Percentiles rank a stretch among this genome's conserved stretches.
Evolutionary conservation across 768 basidiomycete genomes (phyloP).

Genomic region (Leccinum rimulosum): DNA sequence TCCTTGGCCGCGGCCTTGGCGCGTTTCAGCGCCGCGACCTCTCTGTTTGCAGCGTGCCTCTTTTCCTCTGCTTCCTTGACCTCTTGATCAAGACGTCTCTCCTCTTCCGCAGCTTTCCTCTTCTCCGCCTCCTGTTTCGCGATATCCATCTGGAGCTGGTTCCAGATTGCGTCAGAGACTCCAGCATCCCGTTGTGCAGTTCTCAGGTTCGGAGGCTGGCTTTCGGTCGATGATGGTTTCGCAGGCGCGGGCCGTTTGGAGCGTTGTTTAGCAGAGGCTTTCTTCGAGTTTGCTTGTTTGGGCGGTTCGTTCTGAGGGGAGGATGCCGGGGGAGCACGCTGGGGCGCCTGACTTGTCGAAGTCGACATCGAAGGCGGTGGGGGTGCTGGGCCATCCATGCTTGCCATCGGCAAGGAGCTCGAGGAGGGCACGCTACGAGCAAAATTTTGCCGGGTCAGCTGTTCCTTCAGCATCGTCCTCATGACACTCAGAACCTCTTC

Average conservation of each 20-base stretch:
- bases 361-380: constrained; percentile 21
- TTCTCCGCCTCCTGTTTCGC: constrained; percentile 24
- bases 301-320: neutral
- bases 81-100: constrained; percentile 19
- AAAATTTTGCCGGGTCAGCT: constrained; percentile 19
- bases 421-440: neutral
- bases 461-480: constrained; percentile 20
- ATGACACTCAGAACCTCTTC: constrained; percentile 32
- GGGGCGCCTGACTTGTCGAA: constrained; percentile 18
- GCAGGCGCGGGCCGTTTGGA: constrained; percentile 1
- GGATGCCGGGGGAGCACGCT: constrained; percentile 18
- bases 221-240: neutral
- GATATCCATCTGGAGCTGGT: constrained; percentile 42
- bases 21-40: constrained; percentile 15
- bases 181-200: constrained; percentile 44
- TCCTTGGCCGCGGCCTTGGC: constrained; percentile 20
- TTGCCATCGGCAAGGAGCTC: constrained; percentile 19
- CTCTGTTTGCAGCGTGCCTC: constrained; percentile 10
- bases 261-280: neutral
- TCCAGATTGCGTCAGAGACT: constrained; percentile 53
- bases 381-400: constrained; percentile 17
- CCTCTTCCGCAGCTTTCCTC: constrained; percentile 18
- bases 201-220: constrained; percentile 7
- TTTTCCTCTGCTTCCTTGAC: constrained; percentile 12
- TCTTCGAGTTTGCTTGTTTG: constrained; percentile 2